A percentile compares a stretch with the other conserved stretches of the same genome.
These are phyloP conservation scores for Leucoagaricus sp. DNA, from an alignment of 1,284 basidiomycete species.

Conservation along the genomic window DNA sequence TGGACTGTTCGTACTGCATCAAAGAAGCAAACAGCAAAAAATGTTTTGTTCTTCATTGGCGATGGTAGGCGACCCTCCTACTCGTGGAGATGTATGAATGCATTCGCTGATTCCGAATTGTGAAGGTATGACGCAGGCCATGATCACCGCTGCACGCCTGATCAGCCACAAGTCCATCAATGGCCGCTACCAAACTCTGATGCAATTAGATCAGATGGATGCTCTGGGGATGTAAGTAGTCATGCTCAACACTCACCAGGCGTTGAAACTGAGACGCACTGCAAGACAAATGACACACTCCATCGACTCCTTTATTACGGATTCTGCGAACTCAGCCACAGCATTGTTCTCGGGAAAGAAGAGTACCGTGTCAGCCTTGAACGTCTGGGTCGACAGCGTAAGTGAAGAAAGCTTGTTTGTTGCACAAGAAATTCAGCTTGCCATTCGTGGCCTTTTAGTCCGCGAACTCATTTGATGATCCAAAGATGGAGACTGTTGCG, in stretches of 20 bases:
- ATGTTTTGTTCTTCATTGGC: constrained; percentile 36
- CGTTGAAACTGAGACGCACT: background rate
- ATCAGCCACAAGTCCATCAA: constrained; percentile 46
- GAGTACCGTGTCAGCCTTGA: constrained; percentile 39
- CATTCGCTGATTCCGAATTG: background rate
- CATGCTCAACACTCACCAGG: background rate
- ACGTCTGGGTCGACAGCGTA: constrained; percentile 42
- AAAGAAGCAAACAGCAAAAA: constrained; percentile 31
- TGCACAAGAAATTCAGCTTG: background rate
- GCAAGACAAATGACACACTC: constrained; percentile 46
- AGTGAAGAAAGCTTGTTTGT: constrained; percentile 14
- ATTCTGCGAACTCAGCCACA: constrained; percentile 45
- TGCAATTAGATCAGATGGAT: constrained; percentile 50
- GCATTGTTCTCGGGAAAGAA: constrained; percentile 45
- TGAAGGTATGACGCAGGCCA: constrained; percentile 44
- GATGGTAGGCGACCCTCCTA: constrained; percentile 33
- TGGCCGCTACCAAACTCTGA: constrained; percentile 42
- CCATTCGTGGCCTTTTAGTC: constrained; percentile 34
- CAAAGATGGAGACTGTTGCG: constrained; percentile 46
- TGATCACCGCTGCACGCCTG: constrained; percentile 46
- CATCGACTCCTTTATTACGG: constrained; percentile 45
- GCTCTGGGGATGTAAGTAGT: constrained; percentile 37
- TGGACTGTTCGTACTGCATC: constrained; percentile 32
- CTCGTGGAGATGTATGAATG: background rate
- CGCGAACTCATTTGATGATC: constrained; percentile 38